phyloP scores from a whole-genome alignment of 164 flowering plant species.

The Umbilicus rupestris region DNA sequence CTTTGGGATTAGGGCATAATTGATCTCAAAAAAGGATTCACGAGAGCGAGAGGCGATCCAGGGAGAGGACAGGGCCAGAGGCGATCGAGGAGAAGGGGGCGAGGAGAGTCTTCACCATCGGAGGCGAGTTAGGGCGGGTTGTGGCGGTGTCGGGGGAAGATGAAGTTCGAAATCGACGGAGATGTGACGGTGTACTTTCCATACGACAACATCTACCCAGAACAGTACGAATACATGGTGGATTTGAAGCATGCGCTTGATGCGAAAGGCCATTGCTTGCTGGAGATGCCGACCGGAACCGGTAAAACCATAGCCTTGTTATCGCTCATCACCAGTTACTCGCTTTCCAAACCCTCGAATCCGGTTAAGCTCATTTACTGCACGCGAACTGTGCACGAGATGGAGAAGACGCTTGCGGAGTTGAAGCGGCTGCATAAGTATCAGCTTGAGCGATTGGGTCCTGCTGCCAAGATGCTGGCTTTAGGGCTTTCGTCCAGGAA shows the following conservation, averaged over 20 bases:
- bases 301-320: slow-evolving; percentile 96
- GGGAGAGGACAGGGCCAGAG: too few relatives aligned
- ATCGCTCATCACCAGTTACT: slow-evolving; percentile 76
- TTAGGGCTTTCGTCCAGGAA: slow-evolving; percentile 86
- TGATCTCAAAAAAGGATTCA: too few relatives aligned
- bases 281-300: slow-evolving; percentile 99
- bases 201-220: slow-evolving; percentile 90
- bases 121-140: background rate
- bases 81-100: too few relatives aligned
- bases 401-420: slow-evolving; percentile 98
- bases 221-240: slow-evolving; percentile 84
- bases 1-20: too few relatives aligned
- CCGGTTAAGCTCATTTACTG: slow-evolving; percentile 85
- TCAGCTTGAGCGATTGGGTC: slow-evolving; percentile 49
- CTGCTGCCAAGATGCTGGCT: slow-evolving; percentile 56
- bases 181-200: slow-evolving; percentile 95
- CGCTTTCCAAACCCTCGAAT: slow-evolving; percentile 51
- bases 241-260: slow-evolving; percentile 90
- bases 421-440: slow-evolving; percentile 56
- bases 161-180: slow-evolving; percentile 77
- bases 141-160: slow-evolving; percentile 10
- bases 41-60: too few relatives aligned
- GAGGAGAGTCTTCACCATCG: too few relatives aligned
- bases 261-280: slow-evolving; percentile 89
- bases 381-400: slow-evolving; percentile 99